Evolutionary conservation across 148 eudicot species (phyloP), one percentile per base, ranked within the genome.

Genomic region (Cornus suecica): DNA sequence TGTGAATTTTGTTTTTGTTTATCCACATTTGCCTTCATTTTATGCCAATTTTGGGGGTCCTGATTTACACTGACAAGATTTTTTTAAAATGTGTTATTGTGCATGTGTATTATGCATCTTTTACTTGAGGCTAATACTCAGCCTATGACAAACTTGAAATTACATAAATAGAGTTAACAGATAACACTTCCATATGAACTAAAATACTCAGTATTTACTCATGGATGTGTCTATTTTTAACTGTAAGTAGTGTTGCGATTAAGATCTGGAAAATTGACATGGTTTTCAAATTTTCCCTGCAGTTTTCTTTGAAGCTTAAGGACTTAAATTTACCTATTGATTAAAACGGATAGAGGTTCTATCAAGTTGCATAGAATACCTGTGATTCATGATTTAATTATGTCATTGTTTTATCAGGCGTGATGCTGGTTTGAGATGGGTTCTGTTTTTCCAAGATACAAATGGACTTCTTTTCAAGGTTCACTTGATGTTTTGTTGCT

Each of bases 391-490:
- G 34, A 29, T 77, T 70, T 66, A 30, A 54, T 64, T 20, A 29
- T 29, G 45, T 28, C 31, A 28, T 25, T 31, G 66, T 10, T 72
- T 72, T 24, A 34, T 75, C 85, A 95, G 99, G 99, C 87, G 73
- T 76, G 91, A 78, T 78, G 91, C 94, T 86, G 99, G 99, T 72
- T 87, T 90, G 61, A 92, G 83, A 80, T 95, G 96, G 96, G 93
- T 91, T 73, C 80, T 89, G 76, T 95, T 95, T 91, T 95, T 95
- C 84, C 99, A 95, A 88, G 99, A 95, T 85, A 95, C 99, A 62
- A 95, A 95, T 85, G 99, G 99, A 68, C 97, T 95, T 82, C 90
- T 95, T 29, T 95, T 95, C 83, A 95, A 95, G 97, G 99, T 95
- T 79, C 37, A 67, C 37, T 72, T 70, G 28, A 54, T 69, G 29